These are phyloP conservation scores for Fusarium brevicatenulatum DNA, from an alignment of 2,329 filamentous ascomycete genomes.

Conservation along the genomic window DNA sequence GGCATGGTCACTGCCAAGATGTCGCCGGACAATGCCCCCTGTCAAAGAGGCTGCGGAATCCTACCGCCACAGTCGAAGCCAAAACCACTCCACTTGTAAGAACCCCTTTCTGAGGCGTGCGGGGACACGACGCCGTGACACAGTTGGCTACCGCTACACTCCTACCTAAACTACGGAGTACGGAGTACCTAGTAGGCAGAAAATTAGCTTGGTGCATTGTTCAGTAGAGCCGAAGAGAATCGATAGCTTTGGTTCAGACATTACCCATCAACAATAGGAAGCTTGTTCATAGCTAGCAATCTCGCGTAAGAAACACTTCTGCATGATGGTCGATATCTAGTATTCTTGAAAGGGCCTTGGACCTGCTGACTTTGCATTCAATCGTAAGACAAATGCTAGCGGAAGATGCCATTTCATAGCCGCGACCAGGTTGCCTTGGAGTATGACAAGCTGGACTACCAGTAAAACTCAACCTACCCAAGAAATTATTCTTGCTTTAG, in stretches of 20 bases:
- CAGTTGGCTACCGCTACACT: conserved; percentile 1
- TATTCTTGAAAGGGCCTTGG: neutral
- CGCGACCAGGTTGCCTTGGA: neutral
- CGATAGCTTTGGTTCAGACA: conserved; percentile 34
- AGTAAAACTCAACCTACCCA: conserved; percentile 10
- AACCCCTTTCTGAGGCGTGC: conserved; percentile 42
- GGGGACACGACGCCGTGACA: conserved; percentile 30
- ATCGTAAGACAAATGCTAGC: conserved; percentile 12
- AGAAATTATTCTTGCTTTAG: neutral
- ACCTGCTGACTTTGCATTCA: neutral
- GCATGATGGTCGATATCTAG: neutral
- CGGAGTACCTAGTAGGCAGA: neutral
- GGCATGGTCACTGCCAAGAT: neutral
- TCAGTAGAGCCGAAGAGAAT: conserved; percentile 28
- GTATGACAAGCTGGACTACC: conserved; percentile 26
- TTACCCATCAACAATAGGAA: conserved; percentile 16
- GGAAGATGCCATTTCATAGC: conserved; percentile 12
- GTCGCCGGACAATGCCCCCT: conserved; percentile 27
- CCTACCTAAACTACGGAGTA: neutral
- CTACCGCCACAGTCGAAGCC: conserved; percentile 42
- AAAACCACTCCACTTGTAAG: conserved; percentile 31
- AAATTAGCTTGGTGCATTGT: conserved; percentile 19
- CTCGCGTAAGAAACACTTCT: neutral
- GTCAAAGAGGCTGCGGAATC: conserved; percentile 44
- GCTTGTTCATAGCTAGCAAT: conserved; percentile 20